Evolutionary conservation across 116 monocot species (phyloP).

Genomic region (Phalaenopsis hybrid): DNA sequence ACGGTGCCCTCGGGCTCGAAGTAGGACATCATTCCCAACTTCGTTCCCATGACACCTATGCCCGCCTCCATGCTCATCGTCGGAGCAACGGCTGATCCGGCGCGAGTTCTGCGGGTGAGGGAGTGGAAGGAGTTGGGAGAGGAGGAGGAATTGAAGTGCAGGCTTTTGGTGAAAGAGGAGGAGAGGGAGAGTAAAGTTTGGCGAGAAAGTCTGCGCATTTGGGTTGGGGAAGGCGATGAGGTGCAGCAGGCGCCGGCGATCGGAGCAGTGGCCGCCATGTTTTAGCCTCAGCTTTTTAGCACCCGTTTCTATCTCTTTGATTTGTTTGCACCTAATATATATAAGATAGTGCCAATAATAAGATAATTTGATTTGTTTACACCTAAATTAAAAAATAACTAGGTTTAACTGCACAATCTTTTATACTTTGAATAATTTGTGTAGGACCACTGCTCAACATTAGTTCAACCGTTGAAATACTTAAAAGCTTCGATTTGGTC

Average conservation of each 20-base stretch:
- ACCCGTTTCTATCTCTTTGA: too few relatives aligned
- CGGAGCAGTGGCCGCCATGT: constrained; percentile 2
- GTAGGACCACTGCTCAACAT: too few relatives aligned
- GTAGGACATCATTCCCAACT: constrained; percentile 95
- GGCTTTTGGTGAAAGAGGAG: neutral
- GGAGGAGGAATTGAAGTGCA: neutral
- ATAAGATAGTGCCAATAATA: too few relatives aligned
- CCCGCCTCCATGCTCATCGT: constrained; percentile 59
- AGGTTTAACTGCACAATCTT: too few relatives aligned
- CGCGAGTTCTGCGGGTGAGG: neutral
- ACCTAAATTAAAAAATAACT: too few relatives aligned
- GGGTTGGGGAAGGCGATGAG: neutral
- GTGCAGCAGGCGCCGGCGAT: neutral
- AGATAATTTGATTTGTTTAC: too few relatives aligned
- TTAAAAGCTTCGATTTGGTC: too few relatives aligned
- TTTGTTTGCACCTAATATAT: too few relatives aligned
- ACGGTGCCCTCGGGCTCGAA: constrained; percentile 74
- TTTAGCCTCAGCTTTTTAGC: neutral
- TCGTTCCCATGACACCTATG: constrained; percentile 86
- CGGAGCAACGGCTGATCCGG: neutral
- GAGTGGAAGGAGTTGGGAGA: neutral
- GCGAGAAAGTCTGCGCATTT: neutral
- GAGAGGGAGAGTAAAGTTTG: neutral
- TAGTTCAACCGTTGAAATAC: too few relatives aligned
- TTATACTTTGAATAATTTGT: too few relatives aligned